Percentiles rank a stretch among this genome's conserved stretches.
These are phyloP conservation scores for Candida wancherniae DNA, from an alignment of 805 yeast genomes.

Conservation along the genomic window DNA sequence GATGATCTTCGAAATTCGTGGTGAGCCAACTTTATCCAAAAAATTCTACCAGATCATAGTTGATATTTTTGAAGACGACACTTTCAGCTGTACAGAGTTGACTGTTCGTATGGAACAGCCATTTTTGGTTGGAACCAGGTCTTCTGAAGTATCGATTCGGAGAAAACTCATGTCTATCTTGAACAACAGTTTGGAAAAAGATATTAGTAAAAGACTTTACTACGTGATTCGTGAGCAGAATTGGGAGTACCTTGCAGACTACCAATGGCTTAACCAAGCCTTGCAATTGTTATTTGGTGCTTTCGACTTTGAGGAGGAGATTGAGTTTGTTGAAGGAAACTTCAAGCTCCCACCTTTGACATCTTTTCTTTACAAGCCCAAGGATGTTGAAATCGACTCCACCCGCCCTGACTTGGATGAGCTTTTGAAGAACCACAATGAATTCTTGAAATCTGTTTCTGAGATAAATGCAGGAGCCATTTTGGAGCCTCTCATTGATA, in stretches of 20 bases:
- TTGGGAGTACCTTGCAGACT: conserved; percentile 93
- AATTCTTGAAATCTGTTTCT: conserved; percentile 27
- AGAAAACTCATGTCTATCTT: conserved; percentile 74
- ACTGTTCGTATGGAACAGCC: conserved; percentile 96
- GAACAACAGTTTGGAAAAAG: conserved; percentile 71
- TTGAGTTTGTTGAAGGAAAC: conserved; percentile 45
- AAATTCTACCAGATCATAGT: conserved; percentile 82
- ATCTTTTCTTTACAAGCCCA: conserved; percentile 29
- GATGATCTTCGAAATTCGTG: conserved; percentile 87
- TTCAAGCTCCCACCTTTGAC: conserved; percentile 50
- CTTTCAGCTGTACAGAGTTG: conserved; percentile 76
- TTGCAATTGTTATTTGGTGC: conserved; percentile 80
- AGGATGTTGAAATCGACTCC: conserved; percentile 22
- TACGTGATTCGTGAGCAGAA: conserved; percentile 93
- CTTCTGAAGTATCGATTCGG: conserved; percentile 70
- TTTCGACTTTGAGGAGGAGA: conserved; percentile 46
- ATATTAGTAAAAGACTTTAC: conserved; percentile 70
- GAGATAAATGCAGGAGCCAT: conserved; percentile 52
- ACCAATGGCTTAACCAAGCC: conserved; percentile 93
- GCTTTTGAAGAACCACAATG: conserved; percentile 24
- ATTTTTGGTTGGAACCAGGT: conserved; percentile 86
- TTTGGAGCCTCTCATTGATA: conserved; percentile 66
- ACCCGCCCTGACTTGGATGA: conserved; percentile 16
- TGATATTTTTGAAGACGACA: conserved; percentile 78
- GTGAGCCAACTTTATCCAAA: conserved; percentile 71